These are phyloP conservation scores for Boletus rubropictus DNA, from an alignment of 768 basidiomycete genomes.

Conservation along the genomic window DNA sequence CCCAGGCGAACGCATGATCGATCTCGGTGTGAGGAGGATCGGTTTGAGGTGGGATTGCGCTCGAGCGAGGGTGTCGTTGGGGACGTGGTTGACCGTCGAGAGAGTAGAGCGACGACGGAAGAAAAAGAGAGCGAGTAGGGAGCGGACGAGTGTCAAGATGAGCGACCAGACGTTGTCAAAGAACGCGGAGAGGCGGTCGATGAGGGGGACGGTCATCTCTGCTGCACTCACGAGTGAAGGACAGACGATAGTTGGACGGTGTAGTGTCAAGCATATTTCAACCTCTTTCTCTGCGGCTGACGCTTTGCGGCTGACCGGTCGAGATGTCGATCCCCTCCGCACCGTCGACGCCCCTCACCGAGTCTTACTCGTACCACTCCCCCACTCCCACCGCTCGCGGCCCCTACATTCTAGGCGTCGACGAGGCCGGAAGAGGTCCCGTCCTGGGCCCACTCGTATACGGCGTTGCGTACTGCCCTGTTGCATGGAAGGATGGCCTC, in stretches of 20 bases:
- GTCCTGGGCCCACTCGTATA: slow-evolving; percentile 96
- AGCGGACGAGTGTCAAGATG: slow-evolving; percentile 26
- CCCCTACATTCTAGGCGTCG: slow-evolving; percentile 95
- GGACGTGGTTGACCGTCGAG: background rate
- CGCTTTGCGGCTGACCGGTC: slow-evolving; percentile 8
- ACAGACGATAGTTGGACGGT: background rate
- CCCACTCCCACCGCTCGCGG: slow-evolving; percentile 61
- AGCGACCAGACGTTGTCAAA: slow-evolving; percentile 21
- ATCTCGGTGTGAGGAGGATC: slow-evolving; percentile 15
- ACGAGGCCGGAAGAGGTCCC: slow-evolving; percentile 95
- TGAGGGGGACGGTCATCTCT: slow-evolving; percentile 11
- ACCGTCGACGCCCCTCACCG: slow-evolving; percentile 50
- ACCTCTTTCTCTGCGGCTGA: slow-evolving; percentile 4
- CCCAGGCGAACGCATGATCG: slow-evolving; percentile 1
- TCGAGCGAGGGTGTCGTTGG: slow-evolving; percentile 9
- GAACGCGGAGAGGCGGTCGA: slow-evolving; percentile 11
- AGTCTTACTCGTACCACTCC: slow-evolving; percentile 78
- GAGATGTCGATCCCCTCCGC: slow-evolving; percentile 45
- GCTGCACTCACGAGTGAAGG: background rate
- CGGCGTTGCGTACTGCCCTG: slow-evolving; percentile 89
- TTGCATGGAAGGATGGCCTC: slow-evolving; percentile 64
- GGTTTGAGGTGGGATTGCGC: slow-evolving; percentile 17
- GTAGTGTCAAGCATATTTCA: slow-evolving; percentile 1
- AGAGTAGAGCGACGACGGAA: slow-evolving; percentile 9
- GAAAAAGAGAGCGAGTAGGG: slow-evolving; percentile 20